Evolutionary conservation across 345 rosid genomes (phyloP), one percentile per base, ranked within the genome.

Genomic region (Excoecaria agallocha): DNA sequence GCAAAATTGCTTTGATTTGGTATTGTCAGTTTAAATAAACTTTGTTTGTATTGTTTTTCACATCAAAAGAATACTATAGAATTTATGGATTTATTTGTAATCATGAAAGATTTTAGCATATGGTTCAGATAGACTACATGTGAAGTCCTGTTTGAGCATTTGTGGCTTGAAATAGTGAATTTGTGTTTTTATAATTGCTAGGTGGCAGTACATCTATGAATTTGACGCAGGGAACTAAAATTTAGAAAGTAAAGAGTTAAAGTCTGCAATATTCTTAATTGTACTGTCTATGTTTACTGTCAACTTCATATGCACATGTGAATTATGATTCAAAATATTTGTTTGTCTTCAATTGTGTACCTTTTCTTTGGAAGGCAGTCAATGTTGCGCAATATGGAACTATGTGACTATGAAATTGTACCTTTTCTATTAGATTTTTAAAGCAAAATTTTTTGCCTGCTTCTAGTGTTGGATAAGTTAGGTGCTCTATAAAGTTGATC

Each of bases 81-180:
- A 9, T 68, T 25, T 68, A 30, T 68, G 71, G 71, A 49, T 30
- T 25, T 15, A 50, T 49, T 66, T 68, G 35, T 43, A 41, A 16
- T 10, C 41, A 2, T 64, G 16, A 57, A 64, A 13, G 50, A 64
- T 64, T 46, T 25, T 17, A 41, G 68, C 7, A 13, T 16, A 41
- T n/a, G n/a, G 30, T 39, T 39, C 41, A 25, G 45, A 15, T 39
- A 64, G 13, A 43, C 68, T 2, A 41, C 41, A 17, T 17, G 8
- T 62, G 50, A 64, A 41, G 30, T 41, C n/a, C 51, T 64, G 22
- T 38, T 63, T 24, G 24, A 41, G 8, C 19, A 9, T 41, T 30
- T 68, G 6, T 25, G 0, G 37, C 8, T 30, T 50, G 71, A 68
- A 15, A 68, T 50, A 11, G 30, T 66, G 70, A 12, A 1, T 67